A percentile compares a stretch with the other conserved stretches of the same genome.
Evolutionary conservation across 495 filamentous ascomycete species (phyloP).

Genomic region (Geoglossum glabrum): DNA sequence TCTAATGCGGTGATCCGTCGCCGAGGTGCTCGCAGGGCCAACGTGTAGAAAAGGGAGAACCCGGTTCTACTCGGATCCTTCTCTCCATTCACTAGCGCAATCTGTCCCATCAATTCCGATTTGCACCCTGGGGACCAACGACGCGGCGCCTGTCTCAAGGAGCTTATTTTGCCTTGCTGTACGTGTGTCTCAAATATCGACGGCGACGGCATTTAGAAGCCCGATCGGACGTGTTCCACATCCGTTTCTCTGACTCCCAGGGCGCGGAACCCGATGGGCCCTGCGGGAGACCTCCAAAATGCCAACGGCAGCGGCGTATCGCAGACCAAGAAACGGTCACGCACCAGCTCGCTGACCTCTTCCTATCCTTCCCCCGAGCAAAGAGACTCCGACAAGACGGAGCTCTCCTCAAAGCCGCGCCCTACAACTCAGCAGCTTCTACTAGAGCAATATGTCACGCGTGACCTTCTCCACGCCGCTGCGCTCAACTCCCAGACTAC

Average conservation of each 20-base stretch:
- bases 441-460: constrained; percentile 7
- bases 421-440: constrained; percentile 3
- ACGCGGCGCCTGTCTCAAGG: neutral
- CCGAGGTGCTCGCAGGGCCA: no score
- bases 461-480: constrained; percentile 7
- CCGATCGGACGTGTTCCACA: neutral
- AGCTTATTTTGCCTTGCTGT: neutral
- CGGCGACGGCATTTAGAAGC: neutral
- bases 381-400: neutral
- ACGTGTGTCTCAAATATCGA: neutral
- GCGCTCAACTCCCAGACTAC: constrained; percentile 22
- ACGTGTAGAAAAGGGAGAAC: neutral
- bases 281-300: neutral
- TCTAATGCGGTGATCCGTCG: neutral
- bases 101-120: neutral
- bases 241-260: neutral
- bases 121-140: constrained; percentile 2
- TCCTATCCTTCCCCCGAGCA: neutral
- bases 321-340: constrained; percentile 1
- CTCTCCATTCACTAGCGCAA: constrained; percentile 1
- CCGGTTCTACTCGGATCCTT: constrained; percentile 1
- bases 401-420: neutral
- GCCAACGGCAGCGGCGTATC: neutral
- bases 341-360: neutral
- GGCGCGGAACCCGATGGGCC: neutral